Evolutionary conservation across 2,329 filamentous ascomycete species (phyloP), one percentile per base, ranked within the genome.

Genomic region (Pestalotiopsis sp.): DNA sequence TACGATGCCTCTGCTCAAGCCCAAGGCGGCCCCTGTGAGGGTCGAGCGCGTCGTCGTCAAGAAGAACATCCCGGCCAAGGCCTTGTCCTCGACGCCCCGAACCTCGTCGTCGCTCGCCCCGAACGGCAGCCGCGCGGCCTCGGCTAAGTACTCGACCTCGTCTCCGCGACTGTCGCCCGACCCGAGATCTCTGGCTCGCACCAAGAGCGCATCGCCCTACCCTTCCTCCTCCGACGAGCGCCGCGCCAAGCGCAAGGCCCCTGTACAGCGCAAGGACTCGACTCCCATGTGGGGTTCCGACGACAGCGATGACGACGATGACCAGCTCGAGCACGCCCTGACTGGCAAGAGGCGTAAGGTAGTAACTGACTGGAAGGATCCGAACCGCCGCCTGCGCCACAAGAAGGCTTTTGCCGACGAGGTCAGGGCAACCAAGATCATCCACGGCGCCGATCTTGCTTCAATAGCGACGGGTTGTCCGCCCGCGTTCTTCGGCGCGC

Each of bases 371-470:
- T 80, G 80, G 25, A 76, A 82, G 56, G 86, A 89, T 72, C 77
- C 82, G 5, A 85, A 83, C 68, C 83, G 85, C 71, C 79, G 79
- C 73, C 73, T 88, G 67, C 80, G 81, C 69, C 83, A 85, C 70
- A 77, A 81, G 49, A 80, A 79, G 67, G 83, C 84, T 3, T 87
- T 85, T 68, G 81, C 83, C 66, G 81, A 80, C 49, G 77, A 80
- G 7, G 75, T 82, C 56, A 79, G 81, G 56, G 80, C 79, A 27
- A 77, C 84, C 45, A 76, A 78, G 41, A 85, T 91, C 68, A 86
- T 91, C 36, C 88, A 91, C 72, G 88, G 88, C 4, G 85, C 84
- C 4, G 83, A 89, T 71, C 83, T 91, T 25, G 85, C 86, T 49
- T 87, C 83, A 59, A 78, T 86, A 25, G 80, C 82, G 66, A 81